A percentile compares a stretch with the other conserved stretches of the same genome.
Evolutionary conservation across 1,139 yeast species (phyloP).

Genomic region (Blastobotrys serpentis): DNA sequence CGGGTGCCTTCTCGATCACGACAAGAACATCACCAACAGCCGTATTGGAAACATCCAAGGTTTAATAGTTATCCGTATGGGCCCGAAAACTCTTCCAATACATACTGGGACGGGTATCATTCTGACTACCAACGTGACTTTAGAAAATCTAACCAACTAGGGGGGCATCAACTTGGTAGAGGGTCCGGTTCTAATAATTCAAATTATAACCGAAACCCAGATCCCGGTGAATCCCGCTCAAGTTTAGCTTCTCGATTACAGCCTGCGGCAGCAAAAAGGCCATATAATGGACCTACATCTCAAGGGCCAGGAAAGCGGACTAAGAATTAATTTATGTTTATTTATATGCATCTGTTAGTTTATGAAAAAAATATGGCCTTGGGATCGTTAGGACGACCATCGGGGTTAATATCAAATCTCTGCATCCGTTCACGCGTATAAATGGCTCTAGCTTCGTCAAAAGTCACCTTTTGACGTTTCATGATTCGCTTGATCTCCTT

Average conservation of each 20-base stretch:
- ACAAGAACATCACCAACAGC: neutral
- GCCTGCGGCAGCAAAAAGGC: neutral
- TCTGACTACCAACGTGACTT: neutral
- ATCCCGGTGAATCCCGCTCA: neutral
- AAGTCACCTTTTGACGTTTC: constrained; percentile 50
- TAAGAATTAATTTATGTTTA: neutral
- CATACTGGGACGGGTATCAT: neutral
- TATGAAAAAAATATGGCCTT: constrained; percentile 46
- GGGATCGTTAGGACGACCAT: constrained; percentile 45
- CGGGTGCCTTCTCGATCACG: too few relatives aligned
- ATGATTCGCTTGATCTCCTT: constrained; percentile 53
- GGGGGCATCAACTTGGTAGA: neutral
- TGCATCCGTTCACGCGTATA: constrained; percentile 50
- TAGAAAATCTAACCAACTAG: neutral
- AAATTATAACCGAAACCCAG: too few relatives aligned
- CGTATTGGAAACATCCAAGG: too few relatives aligned
- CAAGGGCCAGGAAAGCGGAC: neutral
- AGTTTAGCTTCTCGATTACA: neutral
- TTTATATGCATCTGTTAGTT: constrained; percentile 7
- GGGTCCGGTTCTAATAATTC: too few relatives aligned
- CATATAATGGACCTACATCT: neutral
- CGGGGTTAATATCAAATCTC: constrained; percentile 52
- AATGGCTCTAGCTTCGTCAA: constrained; percentile 68
- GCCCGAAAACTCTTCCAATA: too few relatives aligned
- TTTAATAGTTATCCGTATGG: too few relatives aligned